Base-by-base conservation (phyloP, 1,284 basidiomycete genomes). In the Irpex sp. region DNA sequence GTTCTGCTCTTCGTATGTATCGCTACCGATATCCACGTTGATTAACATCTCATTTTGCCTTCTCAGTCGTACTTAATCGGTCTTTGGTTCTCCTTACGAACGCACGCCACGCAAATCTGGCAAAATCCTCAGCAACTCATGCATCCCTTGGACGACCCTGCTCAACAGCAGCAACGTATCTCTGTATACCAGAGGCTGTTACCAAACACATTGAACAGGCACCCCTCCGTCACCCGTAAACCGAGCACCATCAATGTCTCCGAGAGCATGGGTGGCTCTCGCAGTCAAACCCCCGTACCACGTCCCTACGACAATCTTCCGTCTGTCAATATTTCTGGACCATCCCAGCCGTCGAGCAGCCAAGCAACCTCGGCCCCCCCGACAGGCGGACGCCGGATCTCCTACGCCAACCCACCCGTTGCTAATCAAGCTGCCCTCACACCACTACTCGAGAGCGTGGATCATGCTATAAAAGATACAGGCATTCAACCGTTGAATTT, bases 31-130 rank as follows among this genome's bases (percentile, higher is more conserved):
- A 47, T 2, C 48, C 60, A 2, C n/a, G 44, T 11, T 47, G 4
- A 11, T 47, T 13, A 13, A 13, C 44, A 5, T 47, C 3, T 47
- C 11, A 47, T 13, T 47, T 3, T 8, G 19, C 17, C 47, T 56
- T 19, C 57, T 15, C 67, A 97, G 94, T 98, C 97, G 0, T 99
- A 99, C 77, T 85, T 97, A 55, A 88, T 99, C 64, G 97, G 97
- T 40, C 81, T 99, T 0, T 99, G 97, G 97, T 99, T 99, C 82
- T 98, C 97, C 55, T 86, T 99, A 17, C 91, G 96, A 55, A 99
- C 97, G 0, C 97, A 99, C 74, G 97, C 97, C 2, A 91, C 93
- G 13, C 97, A 99, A 75, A 99, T 99, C 70, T 99, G 97, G 97
- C 96, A 99, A 75, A 98, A 98, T 72, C 95, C 95, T 2, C 93